Conservation (phyloP, 2,329 filamentous ascomycete species). For the Penicillium nordicum region DNA sequence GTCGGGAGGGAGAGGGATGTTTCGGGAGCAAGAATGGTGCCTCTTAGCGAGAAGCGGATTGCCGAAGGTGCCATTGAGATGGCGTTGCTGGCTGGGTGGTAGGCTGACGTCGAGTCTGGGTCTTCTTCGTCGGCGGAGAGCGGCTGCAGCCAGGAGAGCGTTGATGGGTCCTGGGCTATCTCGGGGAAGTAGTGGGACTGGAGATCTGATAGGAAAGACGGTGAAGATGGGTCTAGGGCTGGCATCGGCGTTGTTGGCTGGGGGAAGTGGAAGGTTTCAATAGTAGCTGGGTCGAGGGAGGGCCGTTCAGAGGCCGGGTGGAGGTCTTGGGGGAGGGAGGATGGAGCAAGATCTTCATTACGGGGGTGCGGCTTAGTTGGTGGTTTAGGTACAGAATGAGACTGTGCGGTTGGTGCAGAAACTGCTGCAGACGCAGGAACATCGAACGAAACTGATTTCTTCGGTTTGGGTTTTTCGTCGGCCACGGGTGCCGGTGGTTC, state of each 20-base stretch:
- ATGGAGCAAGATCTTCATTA: conserved; percentile 37
- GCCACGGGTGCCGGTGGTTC: conserved; percentile 4
- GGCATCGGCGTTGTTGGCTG: conserved; percentile 52
- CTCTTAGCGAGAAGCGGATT: conserved; percentile 85
- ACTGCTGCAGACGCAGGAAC: conserved; percentile 9
- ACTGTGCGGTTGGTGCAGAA: conserved; percentile 7
- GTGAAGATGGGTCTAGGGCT: conserved; percentile 77
- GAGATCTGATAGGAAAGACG: conserved; percentile 77
- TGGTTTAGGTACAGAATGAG: conserved; percentile 7
- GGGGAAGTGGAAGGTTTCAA: conserved; percentile 43
- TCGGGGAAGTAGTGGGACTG: conserved; percentile 92
- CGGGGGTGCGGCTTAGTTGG: conserved; percentile 9
- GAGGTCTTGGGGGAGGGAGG: conserved; percentile 37
- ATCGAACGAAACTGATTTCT: conserved; percentile 33
- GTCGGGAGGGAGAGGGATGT: conserved; percentile 70
- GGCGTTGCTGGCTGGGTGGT: conserved; percentile 71
- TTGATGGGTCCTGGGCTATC: conserved; percentile 77
- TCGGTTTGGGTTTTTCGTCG: conserved; percentile 14
- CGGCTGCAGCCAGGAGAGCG: conserved; percentile 86
- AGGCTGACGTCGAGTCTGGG: conserved; percentile 69
- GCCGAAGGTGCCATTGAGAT: conserved; percentile 64
- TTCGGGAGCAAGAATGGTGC: conserved; percentile 73
- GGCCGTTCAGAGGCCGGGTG: conserved; percentile 40
- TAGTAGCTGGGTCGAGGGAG: conserved; percentile 24
- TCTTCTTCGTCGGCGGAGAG: conserved; percentile 59